phyloP scores from a whole-genome alignment of 345 rosid species.

The Syzygium aqueum region DNA sequence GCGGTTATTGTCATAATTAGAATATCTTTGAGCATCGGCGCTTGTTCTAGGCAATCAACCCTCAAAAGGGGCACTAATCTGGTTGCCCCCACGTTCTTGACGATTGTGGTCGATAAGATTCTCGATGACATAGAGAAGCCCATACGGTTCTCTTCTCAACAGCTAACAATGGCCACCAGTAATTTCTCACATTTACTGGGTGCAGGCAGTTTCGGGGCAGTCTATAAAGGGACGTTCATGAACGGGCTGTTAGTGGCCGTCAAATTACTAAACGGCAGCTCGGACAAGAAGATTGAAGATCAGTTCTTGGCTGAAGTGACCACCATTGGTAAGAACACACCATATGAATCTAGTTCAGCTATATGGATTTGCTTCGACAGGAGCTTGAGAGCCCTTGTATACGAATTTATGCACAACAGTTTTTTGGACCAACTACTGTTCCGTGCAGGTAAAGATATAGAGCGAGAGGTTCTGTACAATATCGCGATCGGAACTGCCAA shows the following conservation, averaged over 20 bases:
- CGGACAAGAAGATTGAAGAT: not conserved
- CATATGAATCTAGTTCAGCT: conserved; percentile 3
- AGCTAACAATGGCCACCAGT: conserved; percentile 2
- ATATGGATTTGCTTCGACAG: conserved; percentile 3
- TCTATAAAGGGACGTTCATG: not conserved
- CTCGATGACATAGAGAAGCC: not conserved
- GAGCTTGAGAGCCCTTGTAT: not conserved
- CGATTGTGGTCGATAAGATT: not conserved
- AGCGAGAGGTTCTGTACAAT: not conserved
- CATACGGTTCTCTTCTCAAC: not conserved
- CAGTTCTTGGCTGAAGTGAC: conserved; percentile 9
- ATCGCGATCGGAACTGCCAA: not conserved
- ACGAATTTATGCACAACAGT: conserved; percentile 6
- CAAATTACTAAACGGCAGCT: not conserved
- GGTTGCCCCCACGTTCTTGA: not conserved
- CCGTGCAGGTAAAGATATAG: not conserved
- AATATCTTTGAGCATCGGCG: not conserved
- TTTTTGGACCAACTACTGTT: not conserved
- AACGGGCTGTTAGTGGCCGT: not conserved
- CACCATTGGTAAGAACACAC: conserved; percentile 10
- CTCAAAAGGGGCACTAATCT: not conserved
- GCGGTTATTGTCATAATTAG: not conserved
- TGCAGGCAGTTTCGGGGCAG: not conserved
- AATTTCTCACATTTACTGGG: not conserved
- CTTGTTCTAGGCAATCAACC: not conserved